Conservation (phyloP, 2,329 filamentous ascomycete species). For the Leptographium radiaticola region DNA sequence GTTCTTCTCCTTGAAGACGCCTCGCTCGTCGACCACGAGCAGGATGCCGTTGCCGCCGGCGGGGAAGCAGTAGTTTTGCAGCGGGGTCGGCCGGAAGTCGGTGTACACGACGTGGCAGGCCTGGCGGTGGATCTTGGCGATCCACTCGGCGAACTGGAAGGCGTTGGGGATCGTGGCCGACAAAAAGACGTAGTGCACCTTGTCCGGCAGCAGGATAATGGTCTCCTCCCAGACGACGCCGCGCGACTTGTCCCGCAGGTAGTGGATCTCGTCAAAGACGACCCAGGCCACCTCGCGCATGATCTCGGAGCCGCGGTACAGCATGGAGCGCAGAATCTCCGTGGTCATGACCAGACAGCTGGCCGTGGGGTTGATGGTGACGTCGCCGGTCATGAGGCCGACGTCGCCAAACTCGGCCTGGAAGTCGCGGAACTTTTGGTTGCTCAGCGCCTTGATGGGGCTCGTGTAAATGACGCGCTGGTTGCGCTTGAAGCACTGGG, state of each 20-base stretch:
- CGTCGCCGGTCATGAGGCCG: slow-evolving; percentile 96
- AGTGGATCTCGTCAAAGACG: slow-evolving; percentile 96
- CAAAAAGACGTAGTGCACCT: slow-evolving; percentile 96
- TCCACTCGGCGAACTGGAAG: slow-evolving; percentile 99
- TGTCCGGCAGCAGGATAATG: slow-evolving; percentile 93
- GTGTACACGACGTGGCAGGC: slow-evolving; percentile 99
- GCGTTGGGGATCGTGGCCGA: slow-evolving; percentile 98
- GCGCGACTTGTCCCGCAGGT: slow-evolving; percentile 85
- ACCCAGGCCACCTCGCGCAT: slow-evolving; percentile 99
- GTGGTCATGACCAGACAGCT: slow-evolving; percentile 99
- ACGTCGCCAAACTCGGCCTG: slow-evolving; percentile 92
- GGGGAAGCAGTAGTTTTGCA: slow-evolving; percentile 97
- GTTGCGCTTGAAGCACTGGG: slow-evolving; percentile 92
- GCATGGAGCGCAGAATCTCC: slow-evolving; percentile 96
- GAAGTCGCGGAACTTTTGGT: slow-evolving; percentile 98
- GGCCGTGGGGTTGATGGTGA: slow-evolving; percentile 96
- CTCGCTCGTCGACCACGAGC: slow-evolving; percentile 92
- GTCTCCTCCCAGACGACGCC: slow-evolving; percentile 99
- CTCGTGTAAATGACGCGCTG: slow-evolving; percentile 98
- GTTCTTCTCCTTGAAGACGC: slow-evolving; percentile 89
- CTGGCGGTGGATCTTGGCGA: slow-evolving; percentile 93
- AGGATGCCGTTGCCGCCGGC: slow-evolving; percentile 86
- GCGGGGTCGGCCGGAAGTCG: slow-evolving; percentile 88
- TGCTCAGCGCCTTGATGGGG: slow-evolving; percentile 96
- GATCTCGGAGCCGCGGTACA: slow-evolving; percentile 95